A percentile compares a stretch with the other conserved stretches of the same genome.
Evolutionary conservation across 2,329 filamentous ascomycete species (phyloP).

Genomic region (Aspergillus fumigatiaffinis): DNA sequence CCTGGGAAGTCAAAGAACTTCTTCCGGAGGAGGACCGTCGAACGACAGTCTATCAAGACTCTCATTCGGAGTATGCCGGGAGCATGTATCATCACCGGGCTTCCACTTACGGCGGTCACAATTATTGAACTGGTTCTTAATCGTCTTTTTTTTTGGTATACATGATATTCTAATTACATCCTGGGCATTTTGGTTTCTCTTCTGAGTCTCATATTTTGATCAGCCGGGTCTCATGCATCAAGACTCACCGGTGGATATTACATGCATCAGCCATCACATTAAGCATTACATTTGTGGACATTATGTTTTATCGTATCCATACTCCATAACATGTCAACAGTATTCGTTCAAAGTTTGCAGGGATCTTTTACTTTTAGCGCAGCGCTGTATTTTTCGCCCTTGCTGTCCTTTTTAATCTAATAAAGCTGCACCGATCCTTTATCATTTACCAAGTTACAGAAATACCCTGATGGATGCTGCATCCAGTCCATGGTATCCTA

Average conservation of each 20-base stretch:
- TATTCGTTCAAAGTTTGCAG: not conserved
- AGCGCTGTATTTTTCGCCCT: not conserved
- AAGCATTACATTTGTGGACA: not conserved
- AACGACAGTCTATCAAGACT: slow-evolving; percentile 66
- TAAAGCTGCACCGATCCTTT: not conserved
- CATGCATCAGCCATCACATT: not conserved
- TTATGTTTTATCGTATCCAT: not conserved
- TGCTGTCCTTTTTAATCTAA: not conserved
- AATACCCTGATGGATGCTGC: no score
- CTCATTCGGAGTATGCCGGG: slow-evolving; percentile 42
- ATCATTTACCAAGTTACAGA: not conserved
- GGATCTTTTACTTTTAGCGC: not conserved
- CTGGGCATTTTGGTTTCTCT: no score
- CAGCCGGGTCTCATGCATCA: not conserved
- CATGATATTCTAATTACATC: no score
- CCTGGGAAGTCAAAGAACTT: slow-evolving; percentile 96
- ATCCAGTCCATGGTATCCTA: no score
- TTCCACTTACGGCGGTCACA: slow-evolving; percentile 36
- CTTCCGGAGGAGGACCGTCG: slow-evolving; percentile 76
- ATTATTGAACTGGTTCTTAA: slow-evolving; percentile 24
- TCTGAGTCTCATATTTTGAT: no score
- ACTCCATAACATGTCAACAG: no score
- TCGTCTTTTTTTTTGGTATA: not conserved
- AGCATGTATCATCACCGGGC: slow-evolving; percentile 42
- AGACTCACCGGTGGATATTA: no score